Base-by-base conservation (phyloP, 2,329 filamentous ascomycete genomes). In the Ascochyta viciae-villosae region DNA sequence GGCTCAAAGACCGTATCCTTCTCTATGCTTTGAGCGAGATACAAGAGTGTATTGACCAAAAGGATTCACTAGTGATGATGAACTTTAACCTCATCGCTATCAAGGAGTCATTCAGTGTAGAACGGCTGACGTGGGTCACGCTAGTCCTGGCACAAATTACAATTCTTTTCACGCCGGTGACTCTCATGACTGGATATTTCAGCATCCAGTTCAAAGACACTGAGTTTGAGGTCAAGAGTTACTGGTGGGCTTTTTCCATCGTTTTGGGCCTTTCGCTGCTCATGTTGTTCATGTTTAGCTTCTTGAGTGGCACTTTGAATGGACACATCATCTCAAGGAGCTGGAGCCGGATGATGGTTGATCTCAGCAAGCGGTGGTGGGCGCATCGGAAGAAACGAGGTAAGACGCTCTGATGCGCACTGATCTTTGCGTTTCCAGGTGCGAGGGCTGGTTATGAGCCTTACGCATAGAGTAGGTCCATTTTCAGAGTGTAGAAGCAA, bases 41-140 rank as follows among this genome's bases (percentile, higher is more conserved):
- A 24, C 78, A 84, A 46, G 86, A 87, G 64, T 85, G 85, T 54
- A 74, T 91, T 22, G 84, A 84, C 26, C 89, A 91, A 72, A 91
- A 91, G 68, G 86, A 88, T 24, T 85, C 86, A 0, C 77, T 92
- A 24, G 87, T 89, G 3, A 84, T 85, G 60, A 85, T 91, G 70
- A 91, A 91, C 72, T 92, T 92, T 80, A 91, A 89, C 72, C 82
- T 92, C 61, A 90, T 89, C 54, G 86, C 89, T 16, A 86, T 91
- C 67, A 91, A 89, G 70, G 88, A 92, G 72, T 90, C 88, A 0
- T 84, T 87, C 61, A 85, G 86, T 4, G 89, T 91, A 10, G 89
- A 90, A 56, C 83, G 87, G 19, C 81, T 92, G 19, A 91, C 89
- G 0, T 81, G 89, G 54, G 87, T 89, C 60, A 90, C 89, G 3